Percentiles rank a stretch among this genome's conserved stretches.
Conservation (phyloP, 2,329 filamentous ascomycete genomes). For the Phialophora macrospora region DNA sequence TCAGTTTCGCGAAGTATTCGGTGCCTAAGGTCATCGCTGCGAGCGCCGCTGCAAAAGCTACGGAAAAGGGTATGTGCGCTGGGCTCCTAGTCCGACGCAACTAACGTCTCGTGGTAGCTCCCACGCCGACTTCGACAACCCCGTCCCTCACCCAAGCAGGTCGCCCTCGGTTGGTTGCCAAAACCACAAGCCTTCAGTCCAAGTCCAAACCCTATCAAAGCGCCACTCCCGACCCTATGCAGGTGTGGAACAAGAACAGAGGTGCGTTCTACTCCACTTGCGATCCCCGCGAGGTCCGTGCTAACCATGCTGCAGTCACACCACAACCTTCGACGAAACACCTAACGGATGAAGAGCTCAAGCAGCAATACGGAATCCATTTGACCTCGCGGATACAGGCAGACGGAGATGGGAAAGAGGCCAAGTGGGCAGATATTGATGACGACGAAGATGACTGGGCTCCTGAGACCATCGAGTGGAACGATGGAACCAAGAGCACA, state of each 20-base stretch:
- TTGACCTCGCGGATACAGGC: constrained; percentile 68
- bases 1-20: constrained; percentile 70
- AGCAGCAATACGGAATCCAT: constrained; percentile 71
- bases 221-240: constrained; percentile 66
- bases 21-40: constrained; percentile 65
- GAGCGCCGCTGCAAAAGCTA: constrained; percentile 55
- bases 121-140: constrained; percentile 47
- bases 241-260: constrained; percentile 73
- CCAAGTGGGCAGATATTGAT: constrained; percentile 72
- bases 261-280: constrained; percentile 48
- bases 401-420: constrained; percentile 65
- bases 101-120: constrained; percentile 43
- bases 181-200: constrained; percentile 61
- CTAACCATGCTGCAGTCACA: constrained; percentile 55
- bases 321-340: constrained; percentile 62
- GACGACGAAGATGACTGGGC: constrained; percentile 70
- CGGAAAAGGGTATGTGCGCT: constrained; percentile 58
- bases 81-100: neutral
- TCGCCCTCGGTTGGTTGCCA: constrained; percentile 66
- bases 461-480: constrained; percentile 70
- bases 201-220: constrained; percentile 55
- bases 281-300: constrained; percentile 16
- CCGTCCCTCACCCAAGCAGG: constrained; percentile 52
- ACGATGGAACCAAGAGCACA: constrained; percentile 69
- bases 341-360: constrained; percentile 70